Conservation (phyloP, 768 basidiomycete species). For the Pilatotrama ljubarskyi region DNA sequence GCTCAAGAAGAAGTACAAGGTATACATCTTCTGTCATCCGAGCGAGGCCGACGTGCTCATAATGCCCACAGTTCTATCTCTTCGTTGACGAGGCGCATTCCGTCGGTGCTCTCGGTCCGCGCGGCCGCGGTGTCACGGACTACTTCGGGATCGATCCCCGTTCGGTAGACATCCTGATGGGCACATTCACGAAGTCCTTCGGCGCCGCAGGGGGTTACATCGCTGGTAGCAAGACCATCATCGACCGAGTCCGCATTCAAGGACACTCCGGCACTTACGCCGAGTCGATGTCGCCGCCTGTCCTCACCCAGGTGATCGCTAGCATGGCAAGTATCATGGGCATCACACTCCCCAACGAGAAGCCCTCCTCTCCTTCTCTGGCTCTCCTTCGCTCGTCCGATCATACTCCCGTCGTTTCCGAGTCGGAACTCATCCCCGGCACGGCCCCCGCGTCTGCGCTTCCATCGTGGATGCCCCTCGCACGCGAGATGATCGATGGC, state of each 20-base stretch:
- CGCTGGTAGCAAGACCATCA: constrained; percentile 75
- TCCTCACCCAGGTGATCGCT: constrained; percentile 87
- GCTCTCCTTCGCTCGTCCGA: constrained; percentile 36
- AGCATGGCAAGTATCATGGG: constrained; percentile 99
- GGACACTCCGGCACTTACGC: constrained; percentile 85
- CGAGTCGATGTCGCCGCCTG: constrained; percentile 88
- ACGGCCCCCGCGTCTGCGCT: constrained; percentile 64
- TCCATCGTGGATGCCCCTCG: constrained; percentile 79
- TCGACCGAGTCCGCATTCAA: constrained; percentile 78
- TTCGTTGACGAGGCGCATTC: constrained; percentile 98
- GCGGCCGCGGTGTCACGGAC: constrained; percentile 93
- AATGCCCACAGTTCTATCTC: constrained; percentile 77
- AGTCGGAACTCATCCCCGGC: constrained; percentile 61
- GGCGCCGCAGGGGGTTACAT: constrained; percentile 96
- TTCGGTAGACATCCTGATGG: constrained; percentile 92
- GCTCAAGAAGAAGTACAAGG: constrained; percentile 95
- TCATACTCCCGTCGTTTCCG: constrained; percentile 40
- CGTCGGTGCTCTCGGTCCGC: constrained; percentile 91
- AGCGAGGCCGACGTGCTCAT: neutral
- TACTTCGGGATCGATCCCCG: constrained; percentile 87
- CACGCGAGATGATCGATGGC: constrained; percentile 74
- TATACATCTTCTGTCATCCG: constrained; percentile 34
- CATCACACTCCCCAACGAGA: constrained; percentile 42
- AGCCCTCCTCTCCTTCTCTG: constrained; percentile 34
- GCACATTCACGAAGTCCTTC: constrained; percentile 96